phyloP scores from a whole-genome alignment of 2,329 filamentous ascomycete genomes.

The Aspergillus vadensis region DNA sequence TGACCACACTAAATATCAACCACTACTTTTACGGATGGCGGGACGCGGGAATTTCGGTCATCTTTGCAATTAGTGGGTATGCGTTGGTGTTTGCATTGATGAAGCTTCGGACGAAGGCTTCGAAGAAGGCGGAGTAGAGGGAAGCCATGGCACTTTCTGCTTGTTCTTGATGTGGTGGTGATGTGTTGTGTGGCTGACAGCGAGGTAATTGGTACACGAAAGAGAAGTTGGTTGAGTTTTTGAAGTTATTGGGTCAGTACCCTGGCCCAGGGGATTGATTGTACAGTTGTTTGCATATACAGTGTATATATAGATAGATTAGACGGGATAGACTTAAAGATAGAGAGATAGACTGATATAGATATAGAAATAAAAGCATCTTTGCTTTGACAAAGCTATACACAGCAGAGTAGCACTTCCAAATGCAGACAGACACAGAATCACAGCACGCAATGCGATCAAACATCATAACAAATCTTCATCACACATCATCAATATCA shows the following conservation, averaged over 20 bases:
- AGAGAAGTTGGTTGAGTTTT: too few relatives aligned
- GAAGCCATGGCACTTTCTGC: too few relatives aligned
- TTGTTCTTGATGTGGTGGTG: too few relatives aligned
- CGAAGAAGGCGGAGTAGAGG: constrained; percentile 38
- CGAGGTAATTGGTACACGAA: too few relatives aligned
- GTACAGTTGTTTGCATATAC: background rate
- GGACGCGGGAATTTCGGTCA: constrained; percentile 61
- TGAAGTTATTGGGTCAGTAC: background rate
- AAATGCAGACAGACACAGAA: too few relatives aligned
- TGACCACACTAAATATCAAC: constrained; percentile 60
- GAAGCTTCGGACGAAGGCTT: constrained; percentile 42
- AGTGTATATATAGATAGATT: background rate
- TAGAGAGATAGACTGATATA: background rate
- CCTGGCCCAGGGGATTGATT: background rate
- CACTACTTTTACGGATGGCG: constrained; percentile 68
- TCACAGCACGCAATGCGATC: too few relatives aligned
- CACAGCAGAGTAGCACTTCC: too few relatives aligned
- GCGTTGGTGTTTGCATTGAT: constrained; percentile 48
- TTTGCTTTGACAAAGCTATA: too few relatives aligned
- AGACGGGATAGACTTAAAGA: too few relatives aligned
- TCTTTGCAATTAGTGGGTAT: constrained; percentile 60
- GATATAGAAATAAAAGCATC: background rate
- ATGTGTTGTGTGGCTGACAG: too few relatives aligned
- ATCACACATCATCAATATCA: too few relatives aligned
- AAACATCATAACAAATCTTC: too few relatives aligned